These are phyloP conservation scores for Chlamydomonas sphaeroides DNA, from an alignment of 139 green algal genomes.

Conservation along the genomic window DNA sequence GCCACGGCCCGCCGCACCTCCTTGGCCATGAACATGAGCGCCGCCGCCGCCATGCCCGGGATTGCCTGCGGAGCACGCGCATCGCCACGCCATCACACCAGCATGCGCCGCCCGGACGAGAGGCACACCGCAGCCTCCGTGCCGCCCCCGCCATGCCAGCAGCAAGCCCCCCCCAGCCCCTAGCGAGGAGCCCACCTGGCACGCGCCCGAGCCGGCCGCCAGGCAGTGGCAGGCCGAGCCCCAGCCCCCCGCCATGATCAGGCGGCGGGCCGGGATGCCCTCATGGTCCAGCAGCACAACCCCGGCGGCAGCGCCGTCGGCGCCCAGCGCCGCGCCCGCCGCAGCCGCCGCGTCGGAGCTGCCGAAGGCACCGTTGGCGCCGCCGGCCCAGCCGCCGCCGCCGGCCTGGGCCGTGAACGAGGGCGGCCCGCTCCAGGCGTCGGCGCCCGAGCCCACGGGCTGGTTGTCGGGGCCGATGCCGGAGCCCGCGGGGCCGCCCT, in stretches of 20 bases:
- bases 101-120: no score
- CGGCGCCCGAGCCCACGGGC: background rate
- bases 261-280: slow-evolving; percentile 4
- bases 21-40: slow-evolving; percentile 36
- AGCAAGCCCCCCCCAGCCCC: no score
- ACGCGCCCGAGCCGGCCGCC: background rate
- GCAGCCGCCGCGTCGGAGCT: background rate
- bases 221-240: slow-evolving; percentile 16
- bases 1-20: slow-evolving; percentile 32
- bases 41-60: slow-evolving; percentile 4
- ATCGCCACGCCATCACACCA: no score
- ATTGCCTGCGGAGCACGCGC: background rate
- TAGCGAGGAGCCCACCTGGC: slow-evolving; percentile 9
- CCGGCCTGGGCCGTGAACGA: background rate
- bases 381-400: background rate
- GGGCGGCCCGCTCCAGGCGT: no score
- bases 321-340: background rate
- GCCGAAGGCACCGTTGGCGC: background rate
- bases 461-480: background rate
- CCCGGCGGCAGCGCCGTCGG: background rate
- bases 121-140: no score
- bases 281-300: background rate
- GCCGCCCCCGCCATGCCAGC: no score
- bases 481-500: background rate
- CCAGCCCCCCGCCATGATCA: slow-evolving; percentile 37